These are phyloP conservation scores for Eleusine coracana DNA, from an alignment of 176 grass and related monocot genomes.

Conservation along the genomic window DNA sequence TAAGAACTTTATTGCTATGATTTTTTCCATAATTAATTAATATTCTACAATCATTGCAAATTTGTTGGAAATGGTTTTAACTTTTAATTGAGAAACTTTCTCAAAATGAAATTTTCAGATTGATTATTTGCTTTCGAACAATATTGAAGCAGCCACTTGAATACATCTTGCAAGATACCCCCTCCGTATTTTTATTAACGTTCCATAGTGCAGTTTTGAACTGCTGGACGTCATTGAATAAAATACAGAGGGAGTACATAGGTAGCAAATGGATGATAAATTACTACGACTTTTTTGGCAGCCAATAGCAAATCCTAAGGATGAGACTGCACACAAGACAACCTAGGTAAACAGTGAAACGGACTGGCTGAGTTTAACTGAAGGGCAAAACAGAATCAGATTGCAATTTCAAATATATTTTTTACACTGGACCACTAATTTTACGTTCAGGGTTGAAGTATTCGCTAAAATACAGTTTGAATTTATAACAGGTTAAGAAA, in stretches of 20 bases:
- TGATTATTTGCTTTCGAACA: conserved; percentile 7
- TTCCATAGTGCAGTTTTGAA: no score
- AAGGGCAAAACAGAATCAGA: neutral
- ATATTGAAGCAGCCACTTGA: neutral
- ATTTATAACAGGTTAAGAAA: neutral
- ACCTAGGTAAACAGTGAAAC: neutral
- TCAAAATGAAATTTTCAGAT: neutral
- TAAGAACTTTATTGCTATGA: conserved; percentile 2
- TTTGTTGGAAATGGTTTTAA: neutral
- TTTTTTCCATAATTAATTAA: neutral
- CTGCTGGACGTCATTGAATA: no score
- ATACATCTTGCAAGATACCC: conserved; percentile 7
- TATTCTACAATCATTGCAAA: neutral
- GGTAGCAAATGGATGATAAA: conserved; percentile 21
- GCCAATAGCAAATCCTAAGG: neutral
- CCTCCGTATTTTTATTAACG: no score
- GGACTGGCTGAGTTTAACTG: neutral
- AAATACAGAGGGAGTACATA: neutral
- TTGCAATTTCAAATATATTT: neutral
- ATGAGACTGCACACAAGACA: neutral
- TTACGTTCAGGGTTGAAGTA: conserved; percentile 26
- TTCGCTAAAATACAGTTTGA: neutral
- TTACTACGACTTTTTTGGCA: conserved; percentile 5
- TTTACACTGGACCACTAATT: neutral
- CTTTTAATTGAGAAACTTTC: neutral